Evolutionary conservation across 352 stramenopile genomes (phyloP).

Genomic region (Phytophthora pistaciae): DNA sequence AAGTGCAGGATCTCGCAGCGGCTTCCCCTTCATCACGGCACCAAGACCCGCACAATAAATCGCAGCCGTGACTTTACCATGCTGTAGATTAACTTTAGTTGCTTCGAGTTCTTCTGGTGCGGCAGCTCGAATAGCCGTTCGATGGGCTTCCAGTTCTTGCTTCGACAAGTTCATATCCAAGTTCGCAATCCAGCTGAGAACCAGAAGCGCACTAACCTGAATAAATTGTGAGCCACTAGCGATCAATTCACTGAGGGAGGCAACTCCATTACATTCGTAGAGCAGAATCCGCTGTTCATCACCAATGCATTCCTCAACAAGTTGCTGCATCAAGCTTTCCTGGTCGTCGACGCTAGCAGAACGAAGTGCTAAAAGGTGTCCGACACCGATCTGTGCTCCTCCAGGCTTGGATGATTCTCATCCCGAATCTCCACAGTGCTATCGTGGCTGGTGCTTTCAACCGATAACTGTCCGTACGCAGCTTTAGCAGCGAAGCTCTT

Average conservation of each 20-base stretch:
- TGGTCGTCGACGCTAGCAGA: neutral
- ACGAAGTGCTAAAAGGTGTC: neutral
- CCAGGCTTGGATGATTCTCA: neutral
- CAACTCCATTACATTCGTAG: neutral
- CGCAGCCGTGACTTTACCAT: neutral
- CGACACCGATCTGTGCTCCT: neutral
- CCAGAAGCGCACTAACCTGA: neutral
- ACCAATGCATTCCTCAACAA: neutral
- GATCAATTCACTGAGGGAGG: neutral
- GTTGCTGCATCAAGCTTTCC: neutral
- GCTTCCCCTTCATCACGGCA: neutral
- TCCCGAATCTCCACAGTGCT: neutral
- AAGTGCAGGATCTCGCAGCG: neutral
- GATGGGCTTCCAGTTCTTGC: neutral
- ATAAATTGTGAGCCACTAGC: neutral
- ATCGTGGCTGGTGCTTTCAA: neutral
- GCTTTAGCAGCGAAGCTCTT: neutral
- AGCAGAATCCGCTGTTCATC: neutral
- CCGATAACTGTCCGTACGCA: neutral
- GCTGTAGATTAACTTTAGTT: neutral
- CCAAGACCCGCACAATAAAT: conserved; percentile 7
- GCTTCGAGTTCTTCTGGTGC: neutral
- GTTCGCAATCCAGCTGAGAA: neutral
- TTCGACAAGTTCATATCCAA: conserved; percentile 2
- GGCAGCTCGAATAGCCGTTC: neutral